Conservation (phyloP, 805 yeast genomes). For the Yamadazyma scolyti region DNA sequence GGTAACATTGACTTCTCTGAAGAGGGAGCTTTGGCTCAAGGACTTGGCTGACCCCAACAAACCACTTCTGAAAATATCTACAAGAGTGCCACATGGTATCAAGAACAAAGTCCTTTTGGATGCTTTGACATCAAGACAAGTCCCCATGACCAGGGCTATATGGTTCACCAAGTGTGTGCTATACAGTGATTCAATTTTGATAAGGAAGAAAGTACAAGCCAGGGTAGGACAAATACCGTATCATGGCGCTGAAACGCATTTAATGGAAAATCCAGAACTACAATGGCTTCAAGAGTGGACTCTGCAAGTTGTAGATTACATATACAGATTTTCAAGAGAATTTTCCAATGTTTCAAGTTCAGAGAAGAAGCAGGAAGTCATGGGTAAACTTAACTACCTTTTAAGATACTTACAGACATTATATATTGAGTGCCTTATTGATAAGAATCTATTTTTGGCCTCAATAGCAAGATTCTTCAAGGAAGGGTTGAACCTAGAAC, state of each 20-base stretch:
- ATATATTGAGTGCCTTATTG: slow-evolving; percentile 65
- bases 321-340: slow-evolving; percentile 49
- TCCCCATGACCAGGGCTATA: slow-evolving; percentile 78
- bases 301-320: slow-evolving; percentile 64
- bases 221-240: slow-evolving; percentile 4
- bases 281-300: slow-evolving; percentile 90
- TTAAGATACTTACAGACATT: slow-evolving; percentile 59
- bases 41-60: slow-evolving; percentile 68
- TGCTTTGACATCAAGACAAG: slow-evolving; percentile 58
- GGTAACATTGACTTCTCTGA: slow-evolving; percentile 85
- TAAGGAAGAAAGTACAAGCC: slow-evolving; percentile 27
- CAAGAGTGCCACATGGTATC: slow-evolving; percentile 88
- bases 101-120: slow-evolving; percentile 71
- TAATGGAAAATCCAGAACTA: slow-evolving; percentile 35
- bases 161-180: slow-evolving; percentile 92
- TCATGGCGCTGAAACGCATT: slow-evolving; percentile 2
- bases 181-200: slow-evolving; percentile 56
- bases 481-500: slow-evolving; percentile 29
- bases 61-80: slow-evolving; percentile 64
- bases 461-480: slow-evolving; percentile 58
- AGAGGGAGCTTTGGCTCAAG: slow-evolving; percentile 79
- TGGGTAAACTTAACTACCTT: slow-evolving; percentile 54
- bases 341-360: slow-evolving; percentile 18
- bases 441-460: slow-evolving; percentile 55
- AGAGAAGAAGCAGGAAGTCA: slow-evolving; percentile 40